Base-by-base conservation (phyloP, 1,139 yeast genomes). In the Suhomyces atakaporum region DNA sequence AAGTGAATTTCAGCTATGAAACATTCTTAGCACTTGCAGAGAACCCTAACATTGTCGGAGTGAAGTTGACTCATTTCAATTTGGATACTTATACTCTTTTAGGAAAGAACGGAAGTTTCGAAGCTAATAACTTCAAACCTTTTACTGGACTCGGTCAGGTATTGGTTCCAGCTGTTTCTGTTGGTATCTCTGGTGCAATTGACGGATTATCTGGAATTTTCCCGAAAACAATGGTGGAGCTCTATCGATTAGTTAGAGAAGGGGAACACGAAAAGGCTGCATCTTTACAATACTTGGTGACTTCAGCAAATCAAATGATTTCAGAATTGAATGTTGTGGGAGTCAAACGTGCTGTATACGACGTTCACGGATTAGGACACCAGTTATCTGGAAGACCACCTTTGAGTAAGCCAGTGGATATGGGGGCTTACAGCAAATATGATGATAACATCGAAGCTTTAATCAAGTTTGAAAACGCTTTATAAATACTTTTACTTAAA, bases 41-140 rank as follows among this genome's bases (percentile, higher is more conserved):
- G 31, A 77, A 73, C 50, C 61, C 62, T 31, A 71, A 73, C 45
- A 68, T 74, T 32, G 73, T 71, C 25, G 79, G 79, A 10, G 61
- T 66, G 47, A 74, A 74, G 51, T 60, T 72, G 42, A 65, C 77
- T 12, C 73, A 72, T 51, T 35, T 33, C 2, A 44, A 42, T 18
- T 44, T 42, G 5, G 38, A 38, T 14, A 44, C 39, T n/a, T 40
- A 42, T 21, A 38, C 46, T 18, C 29, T 38, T 12, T 35, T 42
- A 14, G 46, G 46, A 1, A 36, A 37, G 7, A 44, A 42, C 10
- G 29, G 35, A 11, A 42, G 33, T 8, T 33, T 39, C 27, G 26
- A 14, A 7, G 34, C 27, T 26, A 49, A 42, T 25, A 48, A 55
- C 32, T 56, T 56, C 38, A 49, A 46, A 10, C 40, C 50, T 5